These are phyloP conservation scores for Rusavskia elegans DNA, from an alignment of 495 filamentous ascomycete genomes.

Conservation along the genomic window DNA sequence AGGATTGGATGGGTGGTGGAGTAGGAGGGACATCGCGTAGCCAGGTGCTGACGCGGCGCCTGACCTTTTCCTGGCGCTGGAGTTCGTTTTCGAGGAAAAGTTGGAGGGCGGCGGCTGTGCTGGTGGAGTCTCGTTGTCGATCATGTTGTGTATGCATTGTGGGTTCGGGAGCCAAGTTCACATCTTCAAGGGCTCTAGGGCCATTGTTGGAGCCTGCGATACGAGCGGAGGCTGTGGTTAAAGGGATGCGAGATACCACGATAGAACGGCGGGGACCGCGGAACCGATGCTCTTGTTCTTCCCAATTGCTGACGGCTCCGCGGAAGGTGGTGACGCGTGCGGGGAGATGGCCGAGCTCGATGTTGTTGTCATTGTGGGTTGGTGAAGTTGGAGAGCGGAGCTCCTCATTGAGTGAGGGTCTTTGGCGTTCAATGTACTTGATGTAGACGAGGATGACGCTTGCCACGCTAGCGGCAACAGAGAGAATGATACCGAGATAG, in stretches of 20 bases:
- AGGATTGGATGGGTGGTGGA: too few relatives aligned
- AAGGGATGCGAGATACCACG: background rate
- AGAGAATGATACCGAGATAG: background rate
- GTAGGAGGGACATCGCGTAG: background rate
- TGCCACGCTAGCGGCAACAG: background rate
- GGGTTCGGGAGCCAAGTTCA: too few relatives aligned
- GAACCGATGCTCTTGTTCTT: too few relatives aligned
- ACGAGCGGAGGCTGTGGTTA: background rate
- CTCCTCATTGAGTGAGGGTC: background rate
- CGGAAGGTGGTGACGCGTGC: too few relatives aligned
- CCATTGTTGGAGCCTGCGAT: background rate
- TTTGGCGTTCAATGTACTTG: background rate
- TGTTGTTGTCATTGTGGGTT: background rate
- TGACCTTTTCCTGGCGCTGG: background rate
- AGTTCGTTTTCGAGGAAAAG: background rate
- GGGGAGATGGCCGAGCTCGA: background rate
- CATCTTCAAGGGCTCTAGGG: background rate
- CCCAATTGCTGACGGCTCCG: too few relatives aligned
- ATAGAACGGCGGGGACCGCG: background rate
- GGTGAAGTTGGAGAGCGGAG: background rate
- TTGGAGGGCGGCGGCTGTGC: background rate
- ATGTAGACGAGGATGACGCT: background rate
- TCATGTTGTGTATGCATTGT: too few relatives aligned
- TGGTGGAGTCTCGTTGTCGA: background rate
- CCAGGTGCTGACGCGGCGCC: background rate